Percentiles rank a stretch among this genome's conserved stretches.
These are phyloP conservation scores for Annulohypoxylon bovei DNA, from an alignment of 495 filamentous ascomycete genomes.

Conservation along the genomic window DNA sequence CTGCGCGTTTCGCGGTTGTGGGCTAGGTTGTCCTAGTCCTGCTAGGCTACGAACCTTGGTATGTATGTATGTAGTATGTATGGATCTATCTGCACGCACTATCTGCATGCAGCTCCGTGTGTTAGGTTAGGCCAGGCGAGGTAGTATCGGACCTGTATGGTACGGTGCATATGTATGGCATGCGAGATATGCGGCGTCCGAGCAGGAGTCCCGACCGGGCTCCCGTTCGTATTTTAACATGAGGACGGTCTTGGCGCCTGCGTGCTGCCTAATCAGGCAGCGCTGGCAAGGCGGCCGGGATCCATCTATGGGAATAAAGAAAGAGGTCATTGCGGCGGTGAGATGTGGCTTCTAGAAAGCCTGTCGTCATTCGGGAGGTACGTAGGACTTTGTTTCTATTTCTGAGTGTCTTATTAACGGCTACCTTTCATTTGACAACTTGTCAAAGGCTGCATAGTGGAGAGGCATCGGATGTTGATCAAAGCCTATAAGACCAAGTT, in stretches of 20 bases:
- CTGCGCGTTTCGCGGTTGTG: background rate
- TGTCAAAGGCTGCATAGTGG: background rate
- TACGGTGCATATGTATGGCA: too few relatives aligned
- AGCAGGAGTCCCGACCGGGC: background rate
- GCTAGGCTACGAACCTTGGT: background rate
- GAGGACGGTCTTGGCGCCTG: slow-evolving; percentile 10
- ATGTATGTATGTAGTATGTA: background rate
- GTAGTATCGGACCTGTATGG: background rate
- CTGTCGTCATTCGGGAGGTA: background rate
- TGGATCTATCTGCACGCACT: background rate
- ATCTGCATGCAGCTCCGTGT: too few relatives aligned
- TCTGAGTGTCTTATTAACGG: background rate
- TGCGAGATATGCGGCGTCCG: background rate
- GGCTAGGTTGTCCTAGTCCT: too few relatives aligned
- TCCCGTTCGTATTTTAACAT: slow-evolving; percentile 31
- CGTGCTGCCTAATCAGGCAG: slow-evolving; percentile 18
- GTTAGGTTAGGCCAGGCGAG: background rate
- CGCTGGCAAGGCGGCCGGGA: slow-evolving; percentile 9
- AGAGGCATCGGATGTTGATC: too few relatives aligned
- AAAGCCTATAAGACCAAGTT: background rate
- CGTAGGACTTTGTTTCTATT: background rate
- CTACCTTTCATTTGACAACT: background rate
- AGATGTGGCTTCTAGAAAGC: background rate
- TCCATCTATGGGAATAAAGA: background rate
- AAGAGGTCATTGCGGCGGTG: slow-evolving; percentile 17